Conservation (phyloP, 2,329 filamentous ascomycete genomes). For the Clonostachys rosea region DNA sequence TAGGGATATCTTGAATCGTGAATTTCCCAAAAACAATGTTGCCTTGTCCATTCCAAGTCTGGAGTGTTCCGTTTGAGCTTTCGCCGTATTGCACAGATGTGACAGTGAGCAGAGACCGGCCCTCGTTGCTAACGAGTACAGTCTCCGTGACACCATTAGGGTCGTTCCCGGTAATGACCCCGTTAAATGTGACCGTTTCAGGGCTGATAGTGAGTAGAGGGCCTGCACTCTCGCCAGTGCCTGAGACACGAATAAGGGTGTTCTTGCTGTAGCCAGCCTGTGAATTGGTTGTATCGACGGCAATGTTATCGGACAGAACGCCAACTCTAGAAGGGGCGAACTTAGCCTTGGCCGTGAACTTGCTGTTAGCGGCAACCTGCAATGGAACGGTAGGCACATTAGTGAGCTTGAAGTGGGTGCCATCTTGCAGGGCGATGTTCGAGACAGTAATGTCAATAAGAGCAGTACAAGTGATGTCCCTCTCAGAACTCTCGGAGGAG, state of each 20-base stretch:
- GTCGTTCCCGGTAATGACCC: constrained; percentile 37
- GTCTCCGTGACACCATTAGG: constrained; percentile 31
- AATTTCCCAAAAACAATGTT: constrained; percentile 40
- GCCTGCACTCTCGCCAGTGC: constrained; percentile 38
- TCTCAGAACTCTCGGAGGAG: constrained; percentile 16
- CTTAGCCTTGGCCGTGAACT: constrained; percentile 33
- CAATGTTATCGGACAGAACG: constrained; percentile 37
- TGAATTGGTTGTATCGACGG: constrained; percentile 41
- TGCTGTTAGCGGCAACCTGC: constrained; percentile 22
- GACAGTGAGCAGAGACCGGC: constrained; percentile 38
- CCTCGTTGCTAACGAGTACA: constrained; percentile 43
- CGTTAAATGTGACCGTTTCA: constrained; percentile 40
- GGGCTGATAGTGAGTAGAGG: constrained; percentile 43
- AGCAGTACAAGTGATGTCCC: constrained; percentile 41
- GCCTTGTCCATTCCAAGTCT: constrained; percentile 24
- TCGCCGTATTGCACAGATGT: constrained; percentile 30
- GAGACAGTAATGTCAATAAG: constrained; percentile 35
- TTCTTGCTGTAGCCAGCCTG: constrained; percentile 37
- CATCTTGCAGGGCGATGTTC: constrained; percentile 23
- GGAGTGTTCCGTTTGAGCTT: constrained; percentile 38
- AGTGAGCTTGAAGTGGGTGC: constrained; percentile 27
- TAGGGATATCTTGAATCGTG: constrained; percentile 39
- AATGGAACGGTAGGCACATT: constrained; percentile 22
- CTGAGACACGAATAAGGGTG: constrained; percentile 40
- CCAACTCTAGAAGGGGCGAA: constrained; percentile 44